Evolutionary conservation across 2,329 filamentous ascomycete genomes (phyloP), one percentile per base, ranked within the genome.

Genomic region (Alternaria sp.): DNA sequence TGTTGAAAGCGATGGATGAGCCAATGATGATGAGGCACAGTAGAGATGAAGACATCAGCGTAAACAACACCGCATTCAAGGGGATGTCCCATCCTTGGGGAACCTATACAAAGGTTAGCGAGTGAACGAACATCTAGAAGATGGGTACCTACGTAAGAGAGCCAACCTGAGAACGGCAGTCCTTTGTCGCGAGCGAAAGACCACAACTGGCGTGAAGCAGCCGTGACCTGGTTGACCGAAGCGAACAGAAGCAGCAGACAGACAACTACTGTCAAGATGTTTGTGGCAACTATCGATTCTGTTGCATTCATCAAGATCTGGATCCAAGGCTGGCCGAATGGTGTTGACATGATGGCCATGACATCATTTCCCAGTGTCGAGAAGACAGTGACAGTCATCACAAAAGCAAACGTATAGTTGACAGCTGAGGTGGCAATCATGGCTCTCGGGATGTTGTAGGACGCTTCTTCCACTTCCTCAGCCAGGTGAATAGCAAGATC

Each of bases 391-490:
- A 66, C 48, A 4, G 61, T 46, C 67, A 77, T 76, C 44, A 74
- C 57, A 16, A 78, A 65, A 18, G 75, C 77, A 18, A 78, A 61
- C 5, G 67, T 36, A 18, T 76, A 75, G 51, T 80, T 80, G 18
- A 76, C 53, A 4, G 73, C 30, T 8, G 75, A 58, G 0, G 76
- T 78, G 6, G 67, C 64, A 3, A 81, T 65, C 76, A 80, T 80
- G 32, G 75, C 77, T 22, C 68, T 62, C 8, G 79, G 79, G 9
- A 70, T 52, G 2, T 54, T 59, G 20, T 49, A 62, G 3, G 68
- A 62, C 9, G 73, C 73, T 28, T 74, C 65, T 1, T 62, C 53
- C 4, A 75, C 54, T 26, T 75, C 73, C 41, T 75, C 73, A 2
- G 70, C 54, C 28, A 79, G 65, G 62, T 79, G 78, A 7, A 72